Evolutionary conservation across 2,329 filamentous ascomycete species (phyloP), one percentile per base, ranked within the genome.

Genomic region (Chaetomium sp.): DNA sequence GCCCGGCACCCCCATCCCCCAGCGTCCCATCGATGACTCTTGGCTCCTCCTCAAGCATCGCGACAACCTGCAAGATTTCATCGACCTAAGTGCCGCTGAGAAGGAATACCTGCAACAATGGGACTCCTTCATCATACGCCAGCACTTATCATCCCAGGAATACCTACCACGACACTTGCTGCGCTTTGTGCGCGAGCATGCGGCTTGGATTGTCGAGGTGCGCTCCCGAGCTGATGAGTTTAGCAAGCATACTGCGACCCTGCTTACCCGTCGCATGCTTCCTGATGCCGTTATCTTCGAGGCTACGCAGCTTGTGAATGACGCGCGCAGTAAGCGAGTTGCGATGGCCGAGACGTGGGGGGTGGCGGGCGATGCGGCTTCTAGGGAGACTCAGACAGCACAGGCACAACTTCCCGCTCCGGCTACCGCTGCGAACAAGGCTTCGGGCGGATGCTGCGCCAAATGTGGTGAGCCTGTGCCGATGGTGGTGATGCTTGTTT

Each of bases 1-100:
- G 37, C 72, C 79, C 1, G 79, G 78, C 3, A 71, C 76, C 2
- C 69, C 74, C 32, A 69, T 82, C 32, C 75, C 76, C 2, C 71
- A 71, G 19, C 66, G 69, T 4, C 66, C 67, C 3, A 69, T 76
- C 4, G 77, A 82, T 62, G 75, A 76, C 55, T 69, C 70, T 27
- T 84, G 81, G 81, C 71, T 82, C 6, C 72, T 81, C 35, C 79
- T 82, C 59, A 83, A 82, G 67, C 80, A 84, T 56, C 74, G 77
- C 6, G 79, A 84, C 55, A 77, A 76, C 52, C 76, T 84, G 53
- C 72, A 74, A 34, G 81, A 84, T 59, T 83, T 80, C 62, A 77
- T 75, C 7, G 80, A 84, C 60, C 74, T 84, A 32, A 76, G 76
- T 10, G 65, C 70, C 2, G 70, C 74, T 12, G 80, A 84, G 63